Evolutionary conservation across 768 basidiomycete species (phyloP).

Genomic region (Mycena venus): DNA sequence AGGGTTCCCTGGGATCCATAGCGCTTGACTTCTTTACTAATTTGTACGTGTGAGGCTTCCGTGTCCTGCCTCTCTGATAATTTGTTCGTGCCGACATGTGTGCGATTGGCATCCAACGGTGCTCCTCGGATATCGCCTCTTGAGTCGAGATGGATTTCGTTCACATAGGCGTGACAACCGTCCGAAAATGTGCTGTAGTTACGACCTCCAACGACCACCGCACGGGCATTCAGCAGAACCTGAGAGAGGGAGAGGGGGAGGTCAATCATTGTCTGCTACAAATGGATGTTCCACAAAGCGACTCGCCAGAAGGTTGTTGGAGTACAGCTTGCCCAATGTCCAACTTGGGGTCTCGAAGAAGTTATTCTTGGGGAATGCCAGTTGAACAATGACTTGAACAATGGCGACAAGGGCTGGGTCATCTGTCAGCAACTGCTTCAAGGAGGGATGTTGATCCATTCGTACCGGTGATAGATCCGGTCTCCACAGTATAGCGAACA

Average conservation of each 20-base stretch:
- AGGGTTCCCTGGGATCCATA: too few species aligned
- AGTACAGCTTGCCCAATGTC: constrained; percentile 50
- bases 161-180: too few species aligned
- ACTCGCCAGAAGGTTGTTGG: constrained; percentile 37
- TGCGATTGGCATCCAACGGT: too few species aligned
- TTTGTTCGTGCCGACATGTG: too few species aligned
- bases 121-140: too few species aligned
- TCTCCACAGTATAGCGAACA: constrained; percentile 51
- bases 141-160: too few species aligned
- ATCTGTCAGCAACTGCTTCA: neutral
- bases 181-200: neutral
- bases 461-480: constrained; percentile 48
- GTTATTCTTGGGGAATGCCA: constrained; percentile 25
- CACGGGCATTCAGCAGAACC: constrained; percentile 13
- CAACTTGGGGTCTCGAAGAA: constrained; percentile 50
- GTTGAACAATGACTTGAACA: constrained; percentile 44
- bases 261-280: neutral
- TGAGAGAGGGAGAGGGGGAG: too few species aligned
- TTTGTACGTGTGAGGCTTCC: too few species aligned
- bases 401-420: constrained; percentile 46
- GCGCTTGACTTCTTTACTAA: too few species aligned
- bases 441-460: neutral
- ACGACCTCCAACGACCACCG: neutral
- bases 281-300: neutral
- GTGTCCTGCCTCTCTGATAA: too few species aligned